Percentiles rank a stretch among this genome's conserved stretches.
phyloP scores from a whole-genome alignment of 2,329 filamentous ascomycete genomes.

The Alternaria sp. region DNA sequence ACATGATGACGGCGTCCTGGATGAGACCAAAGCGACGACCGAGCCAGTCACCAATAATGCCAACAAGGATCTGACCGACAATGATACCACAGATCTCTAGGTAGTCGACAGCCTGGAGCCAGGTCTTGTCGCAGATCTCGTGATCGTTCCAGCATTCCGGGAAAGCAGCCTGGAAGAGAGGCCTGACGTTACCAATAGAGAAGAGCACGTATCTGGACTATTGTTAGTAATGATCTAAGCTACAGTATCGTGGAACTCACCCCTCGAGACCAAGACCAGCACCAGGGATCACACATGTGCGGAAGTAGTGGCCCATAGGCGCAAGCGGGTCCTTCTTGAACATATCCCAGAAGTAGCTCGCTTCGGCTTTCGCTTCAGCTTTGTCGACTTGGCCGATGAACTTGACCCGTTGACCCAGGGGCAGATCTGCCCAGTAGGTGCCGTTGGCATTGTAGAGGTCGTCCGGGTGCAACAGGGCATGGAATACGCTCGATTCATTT shows the following conservation, averaged over 20 bases:
- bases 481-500: conserved; percentile 70
- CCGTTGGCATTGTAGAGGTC: conserved; percentile 85
- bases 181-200: conserved; percentile 91
- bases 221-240: conserved; percentile 2
- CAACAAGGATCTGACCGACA: conserved; percentile 83
- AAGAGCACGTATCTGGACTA: conserved; percentile 81
- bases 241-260: conserved; percentile 10
- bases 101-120: conserved; percentile 85
- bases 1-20: conserved; percentile 94
- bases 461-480: conserved; percentile 81
- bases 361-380: conserved; percentile 72
- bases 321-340: conserved; percentile 85
- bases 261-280: conserved; percentile 91
- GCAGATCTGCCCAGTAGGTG: conserved; percentile 91
- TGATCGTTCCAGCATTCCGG: conserved; percentile 74
- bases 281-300: conserved; percentile 89
- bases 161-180: conserved; percentile 79
- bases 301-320: conserved; percentile 84
- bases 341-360: conserved; percentile 73
- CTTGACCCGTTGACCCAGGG: conserved; percentile 68
- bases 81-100: conserved; percentile 96
- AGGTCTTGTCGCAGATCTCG: conserved; percentile 74
- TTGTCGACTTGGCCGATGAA: conserved; percentile 80
- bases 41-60: conserved; percentile 79
- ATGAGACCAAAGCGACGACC: conserved; percentile 95